Evolutionary conservation across 192 early-diverging fungal genomes (phyloP), one percentile per base, ranked within the genome.

Genomic region (Radiomyces spectabilis): DNA sequence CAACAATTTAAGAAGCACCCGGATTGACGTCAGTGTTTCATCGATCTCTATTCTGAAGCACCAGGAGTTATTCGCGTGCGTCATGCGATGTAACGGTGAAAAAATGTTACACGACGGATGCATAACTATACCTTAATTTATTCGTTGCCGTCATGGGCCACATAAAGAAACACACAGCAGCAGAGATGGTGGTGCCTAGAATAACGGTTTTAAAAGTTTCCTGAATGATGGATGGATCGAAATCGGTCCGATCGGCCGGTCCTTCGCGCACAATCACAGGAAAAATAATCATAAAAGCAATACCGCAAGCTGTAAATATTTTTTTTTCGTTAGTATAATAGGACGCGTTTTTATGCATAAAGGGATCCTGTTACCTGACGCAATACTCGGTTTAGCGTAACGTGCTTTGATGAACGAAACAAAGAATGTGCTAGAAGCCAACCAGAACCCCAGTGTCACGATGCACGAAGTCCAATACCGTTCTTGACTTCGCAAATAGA

Each of bases 1-100:
- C 29, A 85, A 59, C 47, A 84, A 66, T 38, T 81, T 78, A 42
- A 86, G 39, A 5, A 86, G 39, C 0, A 70, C 38, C 18, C 78
- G 63, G 49, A 83, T 80, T 9, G 84, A 85, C 10, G 47, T 59
- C 24, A 88, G 22, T 15, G 79, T 76, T 13, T 65, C 51, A 15
- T 48, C 74, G 72, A 34, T 76, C 62, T 26, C 61, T 42, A 34
- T 72, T 79, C 35, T 46, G 30, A 43, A 43, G 3, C 6, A 46
- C 25, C 30, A 4, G 30, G 12, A n/a, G 16, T 26, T 46, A 27
- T 4, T n/a, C 18, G 24, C 25, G 19, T 27, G n/a, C n/a, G n/a
- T n/a, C n/a, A n/a, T n/a, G n/a, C n/a, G n/a, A n/a, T n/a, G n/a
- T n/a, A n/a, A n/a, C n/a, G n/a, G n/a, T n/a, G n/a, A n/a, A n/a